phyloP scores from a whole-genome alignment of 805 yeast species.

The Pichia sporocuriosa region DNA sequence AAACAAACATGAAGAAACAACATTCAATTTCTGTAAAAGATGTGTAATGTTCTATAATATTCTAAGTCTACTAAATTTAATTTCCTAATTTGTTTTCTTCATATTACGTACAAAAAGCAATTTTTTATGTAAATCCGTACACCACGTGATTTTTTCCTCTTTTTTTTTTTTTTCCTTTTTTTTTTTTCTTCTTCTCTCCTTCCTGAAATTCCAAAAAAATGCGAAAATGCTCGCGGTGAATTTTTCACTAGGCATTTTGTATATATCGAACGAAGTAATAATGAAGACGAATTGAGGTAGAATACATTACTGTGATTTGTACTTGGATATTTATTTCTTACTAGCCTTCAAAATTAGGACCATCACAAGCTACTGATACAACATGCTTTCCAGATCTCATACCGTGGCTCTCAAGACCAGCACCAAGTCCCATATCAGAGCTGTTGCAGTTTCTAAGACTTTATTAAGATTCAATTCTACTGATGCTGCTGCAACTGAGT shows the following conservation, averaged over 20 bases:
- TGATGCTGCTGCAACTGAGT: background rate
- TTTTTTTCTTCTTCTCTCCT: too few species aligned
- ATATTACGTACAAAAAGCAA: too few species aligned
- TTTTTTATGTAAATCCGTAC: background rate
- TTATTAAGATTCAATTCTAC: slow-evolving; percentile 8
- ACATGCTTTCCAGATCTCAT: slow-evolving; percentile 12
- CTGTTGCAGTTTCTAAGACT: slow-evolving; percentile 1
- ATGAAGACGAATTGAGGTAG: background rate
- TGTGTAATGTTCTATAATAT: too few species aligned
- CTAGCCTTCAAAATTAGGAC: background rate
- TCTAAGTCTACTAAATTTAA: too few species aligned
- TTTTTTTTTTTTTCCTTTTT: background rate
- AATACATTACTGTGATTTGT: background rate
- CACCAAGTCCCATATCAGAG: background rate
- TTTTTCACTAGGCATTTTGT: too few species aligned
- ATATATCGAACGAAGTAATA: background rate
- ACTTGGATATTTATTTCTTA: too few species aligned
- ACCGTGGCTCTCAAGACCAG: slow-evolving; percentile 2
- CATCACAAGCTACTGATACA: background rate
- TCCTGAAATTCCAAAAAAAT: too few species aligned
- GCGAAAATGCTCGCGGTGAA: too few species aligned
- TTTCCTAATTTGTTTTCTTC: too few species aligned
- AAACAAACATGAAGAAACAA: too few species aligned
- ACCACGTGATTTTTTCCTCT: background rate
- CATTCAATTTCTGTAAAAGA: too few species aligned